Evolutionary conservation across 495 filamentous ascomycete genomes (phyloP), one percentile per base, ranked within the genome.

Genomic region (Tuber indicum): DNA sequence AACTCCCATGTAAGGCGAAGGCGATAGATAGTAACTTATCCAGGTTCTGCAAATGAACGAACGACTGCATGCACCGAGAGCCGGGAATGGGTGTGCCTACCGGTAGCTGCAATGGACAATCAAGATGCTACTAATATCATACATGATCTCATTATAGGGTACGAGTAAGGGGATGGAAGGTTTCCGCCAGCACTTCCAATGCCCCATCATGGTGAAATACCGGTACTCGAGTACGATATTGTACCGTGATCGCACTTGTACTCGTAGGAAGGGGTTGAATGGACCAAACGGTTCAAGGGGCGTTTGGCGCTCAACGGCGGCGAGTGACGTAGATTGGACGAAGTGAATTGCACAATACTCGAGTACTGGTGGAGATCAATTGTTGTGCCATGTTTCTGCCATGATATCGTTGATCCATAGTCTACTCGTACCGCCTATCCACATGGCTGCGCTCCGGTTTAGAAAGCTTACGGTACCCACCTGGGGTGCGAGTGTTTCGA

Each of bases 291-390:
- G 47, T 52, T 9, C 7, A 23, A 52, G 47, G 47, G 47, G 47
- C 47, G 7, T 6, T 7, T 19, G 47, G 47, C 5, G 7, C 26
- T 58, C 52, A 58, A 26, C 52, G 52, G 52, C 52, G n/a, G 52
- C 52, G 52, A 32, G n/a, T 62, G 52, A 62, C 52, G 52, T 62
- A 62, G n/a, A 26, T 62, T 62, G n/a, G n/a, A 62, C 26, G n/a
- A 32, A 62, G 52, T 26, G 52, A 6, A 52, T 52, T n/a, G 45
- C 45, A 52, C 17, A 2, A 52, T 32, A 32, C n/a, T n/a, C n/a
- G n/a, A n/a, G n/a, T n/a, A n/a, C 47, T 21, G 47, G 47, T 52
- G 1, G 7, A n/a, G 47, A 52, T 52, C 21, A 52, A 52, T 21
- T 52, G 47, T 9, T 62, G n/a, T 9, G 10, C 52, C 52, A 62